Base-by-base conservation (phyloP, 176 grass and related monocot species). In the Aegilops tauschii region DNA sequence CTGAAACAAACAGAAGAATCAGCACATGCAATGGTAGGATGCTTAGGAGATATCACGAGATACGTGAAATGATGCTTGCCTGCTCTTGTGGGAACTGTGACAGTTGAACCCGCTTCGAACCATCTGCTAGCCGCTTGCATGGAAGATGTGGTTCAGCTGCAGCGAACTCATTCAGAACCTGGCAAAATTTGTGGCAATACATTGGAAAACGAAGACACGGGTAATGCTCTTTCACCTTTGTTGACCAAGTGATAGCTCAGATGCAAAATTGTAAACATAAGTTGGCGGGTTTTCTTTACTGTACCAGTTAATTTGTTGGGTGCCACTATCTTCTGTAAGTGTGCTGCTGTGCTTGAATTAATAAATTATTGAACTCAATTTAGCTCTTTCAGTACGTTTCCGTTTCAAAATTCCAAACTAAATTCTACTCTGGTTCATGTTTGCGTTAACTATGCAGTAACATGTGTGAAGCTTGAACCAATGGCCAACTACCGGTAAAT, bases 131-230 rank as follows among this genome's bases (percentile, higher is more conserved):
- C 76, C 92, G 89, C 82, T 98, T 98, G 81, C 92, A 90, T 73
- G 92, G 92, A 39, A 85, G 79, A 86, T 65, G 77, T 77, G 73
- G 42, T 88, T 90, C 89, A 92, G 88, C 84, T 85, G 93, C 88
- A 86, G 86, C 89, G 82, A 93, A 98, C 86, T 98, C 97, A 90
- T 98, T 98, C 52, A 93, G 88, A 86, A 98, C 93, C 94, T 98
- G 89, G 65, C 86, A 88, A 85, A 86, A 77, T 76, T 49, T 79
- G 78, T 78, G 69, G 88, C 77, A 87, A 78, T 85, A 74, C 72
- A 80, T 90, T 90, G 76, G 77, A 87, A 86, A 88, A 67, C 5
- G 18, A 61, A 79, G 35, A 66, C 29, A 23, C 4, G 30, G 21
- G 61, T 27, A 83, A 73, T 79, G 54, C 65, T 13, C 79, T 72